Conservation (phyloP, 768 basidiomycete genomes). For the Suillus bovinus region DNA sequence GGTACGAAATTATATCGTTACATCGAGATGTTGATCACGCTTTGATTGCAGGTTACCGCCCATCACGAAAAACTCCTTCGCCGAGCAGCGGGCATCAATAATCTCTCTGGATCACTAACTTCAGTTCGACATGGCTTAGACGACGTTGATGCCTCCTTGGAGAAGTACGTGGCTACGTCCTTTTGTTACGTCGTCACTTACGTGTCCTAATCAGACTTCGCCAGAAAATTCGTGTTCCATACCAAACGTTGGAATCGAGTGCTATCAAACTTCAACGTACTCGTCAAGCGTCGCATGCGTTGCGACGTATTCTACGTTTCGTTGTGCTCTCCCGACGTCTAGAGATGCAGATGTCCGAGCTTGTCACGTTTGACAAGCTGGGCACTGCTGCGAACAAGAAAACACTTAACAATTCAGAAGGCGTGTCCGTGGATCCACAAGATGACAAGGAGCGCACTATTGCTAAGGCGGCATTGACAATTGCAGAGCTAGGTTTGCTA, state of each 20-base stretch:
- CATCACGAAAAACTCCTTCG: conserved; percentile 83
- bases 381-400: background rate
- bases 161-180: conserved; percentile 55
- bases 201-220: conserved; percentile 57
- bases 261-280: conserved; percentile 76
- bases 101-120: conserved; percentile 68
- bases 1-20: conserved; percentile 44
- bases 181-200: background rate
- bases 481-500: conserved; percentile 83
- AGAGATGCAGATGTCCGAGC: conserved; percentile 81
- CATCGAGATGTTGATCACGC: background rate
- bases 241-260: conserved; percentile 68
- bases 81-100: conserved; percentile 74
- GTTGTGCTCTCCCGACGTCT: conserved; percentile 80
- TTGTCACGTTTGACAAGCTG: conserved; percentile 30
- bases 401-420: background rate
- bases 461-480: conserved; percentile 91
- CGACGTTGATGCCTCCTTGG: conserved; percentile 74
- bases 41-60: conserved; percentile 58
- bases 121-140: conserved; percentile 68
- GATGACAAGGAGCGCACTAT: conserved; percentile 86
- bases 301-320: conserved; percentile 84
- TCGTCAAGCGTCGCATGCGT: conserved; percentile 80
- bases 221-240: conserved; percentile 82
- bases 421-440: conserved; percentile 42